Percentiles rank a stretch among this genome's conserved stretches.
Conservation (phyloP, 495 filamentous ascomycete species). For the Lichenothelia convexa region DNA sequence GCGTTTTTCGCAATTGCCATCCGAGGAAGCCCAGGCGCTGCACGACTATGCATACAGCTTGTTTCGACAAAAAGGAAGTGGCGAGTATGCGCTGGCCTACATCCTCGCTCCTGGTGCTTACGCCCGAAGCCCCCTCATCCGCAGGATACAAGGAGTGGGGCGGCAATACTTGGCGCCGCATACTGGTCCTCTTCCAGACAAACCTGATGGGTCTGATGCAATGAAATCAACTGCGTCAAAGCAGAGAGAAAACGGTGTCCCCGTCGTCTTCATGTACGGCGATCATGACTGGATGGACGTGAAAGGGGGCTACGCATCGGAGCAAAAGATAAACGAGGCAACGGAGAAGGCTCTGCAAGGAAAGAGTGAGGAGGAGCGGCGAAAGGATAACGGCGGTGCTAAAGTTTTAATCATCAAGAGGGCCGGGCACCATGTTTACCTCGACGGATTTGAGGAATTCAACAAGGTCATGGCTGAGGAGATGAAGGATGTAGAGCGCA, state of each 20-base stretch:
- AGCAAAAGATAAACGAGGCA: constrained; percentile 60
- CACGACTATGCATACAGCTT: constrained; percentile 88
- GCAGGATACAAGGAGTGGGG: constrained; percentile 71
- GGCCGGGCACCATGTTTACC: constrained; percentile 84
- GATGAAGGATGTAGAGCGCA: constrained; percentile 50
- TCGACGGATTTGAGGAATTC: constrained; percentile 82
- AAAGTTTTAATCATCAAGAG: constrained; percentile 70
- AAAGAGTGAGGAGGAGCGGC: constrained; percentile 48
- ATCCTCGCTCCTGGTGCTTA: constrained; percentile 86
- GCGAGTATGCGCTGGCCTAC: constrained; percentile 87
- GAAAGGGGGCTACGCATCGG: constrained; percentile 61
- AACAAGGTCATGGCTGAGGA: constrained; percentile 58
- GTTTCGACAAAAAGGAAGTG: constrained; percentile 82
- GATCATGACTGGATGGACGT: constrained; percentile 99
- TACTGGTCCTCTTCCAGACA: constrained; percentile 10
- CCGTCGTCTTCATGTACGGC: constrained; percentile 85
- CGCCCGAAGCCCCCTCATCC: constrained; percentile 72
- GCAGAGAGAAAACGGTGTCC: constrained; percentile 52
- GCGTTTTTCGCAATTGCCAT: constrained; percentile 72
- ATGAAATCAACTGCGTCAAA: neutral
- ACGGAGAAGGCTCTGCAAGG: constrained; percentile 35
- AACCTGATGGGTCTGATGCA: neutral
- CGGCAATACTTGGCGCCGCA: constrained; percentile 24
- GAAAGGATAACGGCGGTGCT: constrained; percentile 50
- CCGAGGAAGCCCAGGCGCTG: constrained; percentile 63